These are phyloP conservation scores for Mollisiaceae sp. DNA, from an alignment of 2,329 filamentous ascomycete genomes.

Conservation along the genomic window DNA sequence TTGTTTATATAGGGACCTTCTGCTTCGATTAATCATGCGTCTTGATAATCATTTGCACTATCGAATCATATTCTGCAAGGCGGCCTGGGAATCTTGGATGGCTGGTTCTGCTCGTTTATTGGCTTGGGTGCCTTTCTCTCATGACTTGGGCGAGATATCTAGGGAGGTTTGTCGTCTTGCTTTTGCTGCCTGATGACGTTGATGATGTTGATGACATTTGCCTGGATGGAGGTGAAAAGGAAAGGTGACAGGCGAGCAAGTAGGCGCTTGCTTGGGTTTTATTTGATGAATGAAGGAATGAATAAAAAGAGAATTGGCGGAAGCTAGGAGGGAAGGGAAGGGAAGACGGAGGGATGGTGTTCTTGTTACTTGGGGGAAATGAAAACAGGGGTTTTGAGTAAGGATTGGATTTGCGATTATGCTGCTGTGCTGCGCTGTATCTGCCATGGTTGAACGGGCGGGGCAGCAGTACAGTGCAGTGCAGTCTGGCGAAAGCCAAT, in stretches of 20 bases:
- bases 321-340: not conserved
- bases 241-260: not conserved
- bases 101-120: constrained; percentile 1
- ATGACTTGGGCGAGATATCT: constrained; percentile 3
- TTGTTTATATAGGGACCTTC: constrained; percentile 11
- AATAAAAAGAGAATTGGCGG: not conserved
- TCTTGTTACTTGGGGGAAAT: constrained; percentile 1
- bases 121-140: not conserved
- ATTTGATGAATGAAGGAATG: not conserved
- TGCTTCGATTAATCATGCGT: not conserved
- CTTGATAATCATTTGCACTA: constrained; percentile 9
- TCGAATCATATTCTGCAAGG: not conserved
- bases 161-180: not conserved
- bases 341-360: not conserved
- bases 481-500: not conserved
- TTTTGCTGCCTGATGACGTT: constrained; percentile 2
- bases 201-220: not conserved
- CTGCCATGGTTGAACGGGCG: not conserved
- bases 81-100: constrained; percentile 1
- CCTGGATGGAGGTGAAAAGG: constrained; percentile 4
- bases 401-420: not conserved
- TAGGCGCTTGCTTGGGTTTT: not conserved
- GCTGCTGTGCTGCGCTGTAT: not conserved
- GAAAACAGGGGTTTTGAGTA: not conserved
- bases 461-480: not conserved